Evolutionary conservation across 345 rosid species (phyloP).

Genomic region (Dovyalis caffra): DNA sequence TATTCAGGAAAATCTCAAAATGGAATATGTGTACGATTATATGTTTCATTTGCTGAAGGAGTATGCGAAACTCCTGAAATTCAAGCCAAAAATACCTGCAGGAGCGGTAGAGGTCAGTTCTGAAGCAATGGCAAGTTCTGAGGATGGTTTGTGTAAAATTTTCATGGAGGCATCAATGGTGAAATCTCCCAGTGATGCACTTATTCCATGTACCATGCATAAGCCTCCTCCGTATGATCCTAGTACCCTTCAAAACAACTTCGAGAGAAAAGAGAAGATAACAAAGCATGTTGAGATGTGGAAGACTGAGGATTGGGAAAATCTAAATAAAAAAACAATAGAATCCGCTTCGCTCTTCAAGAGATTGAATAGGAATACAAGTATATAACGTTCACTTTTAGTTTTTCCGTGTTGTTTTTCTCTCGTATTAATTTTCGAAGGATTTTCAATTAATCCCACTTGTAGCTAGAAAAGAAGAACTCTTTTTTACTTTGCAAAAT

Average conservation of each 20-base stretch:
- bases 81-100: constrained; percentile 35
- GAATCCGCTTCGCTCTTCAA: no score
- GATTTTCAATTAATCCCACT: no score
- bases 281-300: constrained; percentile 35
- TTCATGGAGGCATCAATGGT: constrained; percentile 41
- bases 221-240: constrained; percentile 37
- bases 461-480: background rate
- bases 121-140: constrained; percentile 45
- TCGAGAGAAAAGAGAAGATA: constrained; percentile 27
- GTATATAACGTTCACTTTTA: no score
- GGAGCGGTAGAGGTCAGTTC: constrained; percentile 44
- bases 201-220: constrained; percentile 35
- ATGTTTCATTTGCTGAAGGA: constrained; percentile 44
- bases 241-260: constrained; percentile 19
- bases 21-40: constrained; percentile 48
- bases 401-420: no score
- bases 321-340: background rate
- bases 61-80: constrained; percentile 43
- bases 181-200: constrained; percentile 29
- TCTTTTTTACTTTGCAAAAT: no score
- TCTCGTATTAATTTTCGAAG: no score
- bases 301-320: constrained; percentile 35
- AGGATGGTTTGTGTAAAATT: constrained; percentile 24
- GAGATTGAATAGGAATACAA: no score
- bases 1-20: constrained; percentile 6